Evolutionary conservation across 2,329 filamentous ascomycete genomes (phyloP).

Genomic region (Aureobasidium mangrovei): DNA sequence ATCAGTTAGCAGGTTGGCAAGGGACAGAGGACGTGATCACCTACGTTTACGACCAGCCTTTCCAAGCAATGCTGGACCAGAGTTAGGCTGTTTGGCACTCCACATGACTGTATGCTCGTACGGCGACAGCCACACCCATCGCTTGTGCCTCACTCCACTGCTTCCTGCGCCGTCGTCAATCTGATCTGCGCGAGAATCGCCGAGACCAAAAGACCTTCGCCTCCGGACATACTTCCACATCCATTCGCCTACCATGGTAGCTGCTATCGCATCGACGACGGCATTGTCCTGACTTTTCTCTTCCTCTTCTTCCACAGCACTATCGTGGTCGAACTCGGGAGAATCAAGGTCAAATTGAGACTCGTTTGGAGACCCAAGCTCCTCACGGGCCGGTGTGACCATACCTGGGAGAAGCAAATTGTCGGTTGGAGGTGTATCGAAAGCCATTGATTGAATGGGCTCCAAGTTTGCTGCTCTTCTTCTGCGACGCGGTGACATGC

Average conservation of each 20-base stretch:
- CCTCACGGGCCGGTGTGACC: background rate
- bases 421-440: constrained; percentile 23
- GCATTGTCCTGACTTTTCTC: constrained; percentile 37
- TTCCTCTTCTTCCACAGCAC: constrained; percentile 10
- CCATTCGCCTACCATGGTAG: constrained; percentile 97
- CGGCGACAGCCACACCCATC: constrained; percentile 97
- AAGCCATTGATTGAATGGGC: constrained; percentile 29
- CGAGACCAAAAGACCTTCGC: constrained; percentile 81
- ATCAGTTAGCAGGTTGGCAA: background rate
- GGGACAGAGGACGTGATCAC: constrained; percentile 32
- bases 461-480: constrained; percentile 27
- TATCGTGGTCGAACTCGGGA: constrained; percentile 8
- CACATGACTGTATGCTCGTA: constrained; percentile 95
- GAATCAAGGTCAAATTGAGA: background rate
- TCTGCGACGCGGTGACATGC: constrained; percentile 43
- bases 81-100: constrained; percentile 94
- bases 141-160: constrained; percentile 67
- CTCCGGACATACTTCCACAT: constrained; percentile 87
- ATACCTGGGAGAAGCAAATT: constrained; percentile 5
- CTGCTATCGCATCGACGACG: constrained; percentile 92
- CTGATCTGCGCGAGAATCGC: constrained; percentile 45
- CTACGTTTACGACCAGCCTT: constrained; percentile 91
- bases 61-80: constrained; percentile 77
- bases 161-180: constrained; percentile 41
- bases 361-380: background rate